Evolutionary conservation across 192 early-diverging fungal genomes (phyloP).

Genomic region (Lobosporangium transversale): DNA sequence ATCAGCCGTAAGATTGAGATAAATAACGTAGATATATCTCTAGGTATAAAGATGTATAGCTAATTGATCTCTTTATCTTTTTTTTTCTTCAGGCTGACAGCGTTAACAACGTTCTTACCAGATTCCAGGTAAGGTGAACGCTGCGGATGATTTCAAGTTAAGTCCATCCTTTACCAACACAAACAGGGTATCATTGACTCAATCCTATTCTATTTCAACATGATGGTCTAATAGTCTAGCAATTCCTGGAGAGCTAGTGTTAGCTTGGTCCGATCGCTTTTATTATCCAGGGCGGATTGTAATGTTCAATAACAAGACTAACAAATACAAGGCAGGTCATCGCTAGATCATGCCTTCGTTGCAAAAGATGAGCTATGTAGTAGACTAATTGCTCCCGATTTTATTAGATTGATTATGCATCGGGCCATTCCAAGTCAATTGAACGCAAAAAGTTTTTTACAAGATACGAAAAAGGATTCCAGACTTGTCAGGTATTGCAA

Average conservation of each 20-base stretch:
- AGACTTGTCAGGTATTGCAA: conserved; percentile 30
- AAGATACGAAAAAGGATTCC: conserved; percentile 38
- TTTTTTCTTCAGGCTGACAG: background rate
- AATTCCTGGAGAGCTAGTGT: conserved; percentile 36
- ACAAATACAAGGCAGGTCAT: conserved; percentile 51
- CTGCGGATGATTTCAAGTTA: too few species aligned
- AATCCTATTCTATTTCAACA: too few species aligned
- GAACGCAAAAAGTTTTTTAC: conserved; percentile 46
- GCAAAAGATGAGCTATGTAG: too few species aligned
- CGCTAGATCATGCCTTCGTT: too few species aligned
- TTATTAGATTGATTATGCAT: conserved; percentile 32
- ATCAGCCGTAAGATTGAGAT: background rate
- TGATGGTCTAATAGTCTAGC: conserved; percentile 27
- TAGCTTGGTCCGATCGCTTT: conserved; percentile 15
- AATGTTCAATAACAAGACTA: conserved; percentile 34
- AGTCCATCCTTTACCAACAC: too few species aligned
- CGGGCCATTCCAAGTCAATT: conserved; percentile 23
- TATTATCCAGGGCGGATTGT: conserved; percentile 35
- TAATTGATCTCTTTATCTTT: background rate
- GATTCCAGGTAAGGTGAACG: background rate
- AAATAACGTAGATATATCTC: background rate
- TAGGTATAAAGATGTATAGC: background rate
- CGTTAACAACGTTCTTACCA: background rate
- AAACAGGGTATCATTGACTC: too few species aligned
- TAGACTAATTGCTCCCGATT: too few species aligned